Percentiles rank a stretch among this genome's conserved stretches.
These are phyloP conservation scores for Aspergillus ibericus DNA, from an alignment of 2,329 filamentous ascomycete genomes.

Conservation along the genomic window DNA sequence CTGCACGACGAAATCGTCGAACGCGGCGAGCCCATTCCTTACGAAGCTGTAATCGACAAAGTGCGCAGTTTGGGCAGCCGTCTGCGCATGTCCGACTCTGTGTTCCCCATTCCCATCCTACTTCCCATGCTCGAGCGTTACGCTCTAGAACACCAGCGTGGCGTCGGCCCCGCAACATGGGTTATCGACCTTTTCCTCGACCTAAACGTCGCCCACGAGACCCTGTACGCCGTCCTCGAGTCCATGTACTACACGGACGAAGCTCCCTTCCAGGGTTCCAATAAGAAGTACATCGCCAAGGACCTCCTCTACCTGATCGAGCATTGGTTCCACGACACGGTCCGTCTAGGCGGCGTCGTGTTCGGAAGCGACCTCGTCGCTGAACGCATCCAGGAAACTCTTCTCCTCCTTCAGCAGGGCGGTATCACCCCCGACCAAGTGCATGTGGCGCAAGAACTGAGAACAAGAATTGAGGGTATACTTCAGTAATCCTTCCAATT, in stretches of 20 bases:
- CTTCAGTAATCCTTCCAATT: constrained; percentile 36
- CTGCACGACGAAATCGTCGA: constrained; percentile 60
- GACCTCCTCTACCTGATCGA: constrained; percentile 63
- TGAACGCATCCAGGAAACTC: constrained; percentile 46
- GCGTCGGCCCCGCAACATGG: constrained; percentile 54
- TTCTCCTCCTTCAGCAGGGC: constrained; percentile 47
- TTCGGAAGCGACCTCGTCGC: constrained; percentile 64
- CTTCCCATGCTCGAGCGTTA: constrained; percentile 58
- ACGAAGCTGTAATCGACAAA: constrained; percentile 53
- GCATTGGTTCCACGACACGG: constrained; percentile 61
- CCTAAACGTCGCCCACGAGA: constrained; percentile 62
- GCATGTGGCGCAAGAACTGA: constrained; percentile 43
- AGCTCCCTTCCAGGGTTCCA: constrained; percentile 61
- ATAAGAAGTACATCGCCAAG: constrained; percentile 57
- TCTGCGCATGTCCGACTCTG: constrained; percentile 56
- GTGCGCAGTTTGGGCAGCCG: constrained; percentile 59
- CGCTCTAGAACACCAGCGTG: constrained; percentile 51
- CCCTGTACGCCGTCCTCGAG: constrained; percentile 63
- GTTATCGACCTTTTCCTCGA: constrained; percentile 66
- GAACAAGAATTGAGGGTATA: constrained; percentile 42
- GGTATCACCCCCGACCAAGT: constrained; percentile 42
- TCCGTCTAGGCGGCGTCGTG: constrained; percentile 53
- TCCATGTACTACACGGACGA: constrained; percentile 67
- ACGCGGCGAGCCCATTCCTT: constrained; percentile 43
- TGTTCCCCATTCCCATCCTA: constrained; percentile 57